Evolutionary conservation across 169 alveolate species (phyloP).

Genomic region (Eimeria maxima): DNA sequence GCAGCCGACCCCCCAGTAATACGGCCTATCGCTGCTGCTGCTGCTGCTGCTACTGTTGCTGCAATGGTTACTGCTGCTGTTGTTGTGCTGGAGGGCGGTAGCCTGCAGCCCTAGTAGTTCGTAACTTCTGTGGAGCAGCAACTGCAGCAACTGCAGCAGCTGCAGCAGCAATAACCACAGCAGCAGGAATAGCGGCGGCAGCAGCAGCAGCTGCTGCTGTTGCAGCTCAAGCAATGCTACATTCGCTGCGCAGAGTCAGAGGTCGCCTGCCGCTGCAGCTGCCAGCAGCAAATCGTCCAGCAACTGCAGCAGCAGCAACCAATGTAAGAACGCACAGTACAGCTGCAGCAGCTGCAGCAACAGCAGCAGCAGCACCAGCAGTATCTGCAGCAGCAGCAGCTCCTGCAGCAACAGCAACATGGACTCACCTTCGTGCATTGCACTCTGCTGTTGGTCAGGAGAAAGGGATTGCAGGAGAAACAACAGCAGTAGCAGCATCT

Average conservation of each 20-base stretch:
- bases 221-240: conserved; percentile 4
- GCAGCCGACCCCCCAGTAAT: neutral
- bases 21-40: neutral
- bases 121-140: neutral
- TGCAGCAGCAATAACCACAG: neutral
- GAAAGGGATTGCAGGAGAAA: too few species aligned
- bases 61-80: neutral
- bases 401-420: neutral
- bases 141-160: neutral
- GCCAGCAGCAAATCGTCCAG: conserved; percentile 12
- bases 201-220: neutral
- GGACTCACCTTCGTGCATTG: neutral
- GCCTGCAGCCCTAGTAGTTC: neutral
- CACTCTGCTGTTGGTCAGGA: neutral
- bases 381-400: neutral
- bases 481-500: conserved; percentile 9
- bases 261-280: conserved; percentile 37
- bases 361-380: neutral
- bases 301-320: neutral
- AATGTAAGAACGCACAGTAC: neutral
- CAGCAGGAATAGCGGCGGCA: neutral
- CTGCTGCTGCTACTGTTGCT: neutral
- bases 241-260: neutral
- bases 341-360: conserved; percentile 4
- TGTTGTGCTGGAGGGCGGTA: neutral